phyloP scores from a whole-genome alignment of 2,329 filamentous ascomycete genomes.

The Nothophoma quercina region DNA sequence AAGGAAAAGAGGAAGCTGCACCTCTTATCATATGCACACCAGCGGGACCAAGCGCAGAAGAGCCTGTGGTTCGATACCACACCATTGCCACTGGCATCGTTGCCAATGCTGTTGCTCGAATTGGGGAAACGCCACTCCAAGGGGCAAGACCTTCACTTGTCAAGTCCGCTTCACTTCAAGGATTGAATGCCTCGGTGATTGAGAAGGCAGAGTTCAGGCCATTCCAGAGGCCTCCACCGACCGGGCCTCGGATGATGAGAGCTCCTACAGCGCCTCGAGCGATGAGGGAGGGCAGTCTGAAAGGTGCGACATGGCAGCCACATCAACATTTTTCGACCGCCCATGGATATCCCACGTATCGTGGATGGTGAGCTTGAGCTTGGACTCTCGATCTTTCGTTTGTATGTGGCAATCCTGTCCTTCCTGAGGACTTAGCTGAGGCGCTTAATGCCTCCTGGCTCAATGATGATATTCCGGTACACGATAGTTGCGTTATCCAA shows the following conservation, averaged over 20 bases:
- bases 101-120: not conserved
- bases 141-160: not conserved
- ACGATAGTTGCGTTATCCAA: too few relatives aligned
- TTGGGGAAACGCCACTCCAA: not conserved
- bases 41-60: not conserved
- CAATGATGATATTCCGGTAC: too few relatives aligned
- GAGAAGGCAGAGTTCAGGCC: constrained; percentile 3
- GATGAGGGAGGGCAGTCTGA: not conserved
- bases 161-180: not conserved
- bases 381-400: too few relatives aligned
- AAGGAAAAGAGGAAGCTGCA: not conserved
- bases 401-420: too few relatives aligned
- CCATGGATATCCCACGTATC: not conserved
- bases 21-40: too few relatives aligned
- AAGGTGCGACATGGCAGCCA: not conserved
- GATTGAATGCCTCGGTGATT: not conserved
- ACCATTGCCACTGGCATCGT: not conserved
- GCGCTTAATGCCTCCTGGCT: too few relatives aligned
- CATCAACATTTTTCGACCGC: not conserved
- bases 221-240: not conserved
- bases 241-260: constrained; percentile 11
- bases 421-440: too few relatives aligned
- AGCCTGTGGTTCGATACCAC: not conserved
- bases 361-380: not conserved
- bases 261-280: constrained; percentile 7